Evolutionary conservation across 176 grass and related monocot genomes (phyloP), one percentile per base, ranked within the genome.

Genomic region (Thalia dealbata): DNA sequence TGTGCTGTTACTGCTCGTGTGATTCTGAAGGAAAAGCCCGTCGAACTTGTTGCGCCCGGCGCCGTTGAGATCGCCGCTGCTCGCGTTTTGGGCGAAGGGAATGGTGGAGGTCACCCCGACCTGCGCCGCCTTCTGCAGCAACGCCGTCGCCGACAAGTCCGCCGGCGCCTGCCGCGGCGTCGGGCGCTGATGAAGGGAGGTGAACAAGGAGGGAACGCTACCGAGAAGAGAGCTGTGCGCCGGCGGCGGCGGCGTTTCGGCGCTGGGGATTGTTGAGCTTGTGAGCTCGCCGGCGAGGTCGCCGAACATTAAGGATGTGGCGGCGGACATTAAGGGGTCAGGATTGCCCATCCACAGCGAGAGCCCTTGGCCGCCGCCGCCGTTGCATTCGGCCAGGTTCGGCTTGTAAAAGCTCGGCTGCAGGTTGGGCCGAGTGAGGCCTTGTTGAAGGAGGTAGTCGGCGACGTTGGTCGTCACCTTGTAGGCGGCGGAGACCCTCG

Each of bases 71-170:
- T 4, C 16, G 22, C 18, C 52, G 52, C 18, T 14, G 52, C 15
- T 55, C 8, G 16, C 7, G 16, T 55, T 55, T 16, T 84, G 15
- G 65, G 32, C 14, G 0, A 81, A 81, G 52, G 83, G 65, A 11
- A 55, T 61, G 25, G 82, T 28, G 54, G 60, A 43, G 11, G 78
- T 83, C 28, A 83, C 82, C 15, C 92, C 88, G 48, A 96, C 87
- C 69, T 96, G 92, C 5, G 88, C 86, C 0, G 92, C 88, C 45
- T 83, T 91, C 70, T 89, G 88, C 78, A 96, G 72, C 80, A 96
- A 80, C 19, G 92, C 88, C 14, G 92, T 96, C 9, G 92, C 86
- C 26, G 92, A 96, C 86, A 87, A 87, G 73, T 91, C 88, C 29
- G 80, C 44, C 32, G 69, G 11, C 21, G 78, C 45, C 11, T 8